Evolutionary conservation across 129 eudicot species (phyloP).

Genomic region (Flaveria trinervia): DNA sequence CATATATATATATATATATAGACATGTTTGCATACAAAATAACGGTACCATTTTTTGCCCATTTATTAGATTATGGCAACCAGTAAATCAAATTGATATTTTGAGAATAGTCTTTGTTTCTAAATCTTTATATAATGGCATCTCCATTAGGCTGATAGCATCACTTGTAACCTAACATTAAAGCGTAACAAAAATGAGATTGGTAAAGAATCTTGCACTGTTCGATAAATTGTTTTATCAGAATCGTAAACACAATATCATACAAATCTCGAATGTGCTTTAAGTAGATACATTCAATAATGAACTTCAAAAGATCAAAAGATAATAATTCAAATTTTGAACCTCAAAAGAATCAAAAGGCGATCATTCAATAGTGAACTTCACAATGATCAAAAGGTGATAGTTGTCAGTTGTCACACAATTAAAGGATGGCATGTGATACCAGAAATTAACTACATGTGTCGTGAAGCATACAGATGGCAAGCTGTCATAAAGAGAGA

Average conservation of each 20-base stretch:
- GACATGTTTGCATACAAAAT: background rate
- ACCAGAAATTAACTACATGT: background rate
- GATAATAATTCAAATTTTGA: background rate
- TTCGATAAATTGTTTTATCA: background rate
- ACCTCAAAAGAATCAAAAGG: background rate
- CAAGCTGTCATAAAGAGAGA: background rate
- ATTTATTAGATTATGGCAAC: background rate
- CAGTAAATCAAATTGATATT: background rate
- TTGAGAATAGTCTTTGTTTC: background rate
- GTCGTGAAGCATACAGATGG: background rate
- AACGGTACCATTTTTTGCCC: background rate
- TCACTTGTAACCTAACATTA: background rate
- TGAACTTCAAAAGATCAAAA: background rate
- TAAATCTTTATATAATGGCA: background rate
- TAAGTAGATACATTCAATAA: conserved; percentile 2
- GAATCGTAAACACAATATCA: background rate
- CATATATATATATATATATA: background rate
- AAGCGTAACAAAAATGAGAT: background rate
- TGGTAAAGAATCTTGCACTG: background rate
- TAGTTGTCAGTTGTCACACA: conserved; percentile 5
- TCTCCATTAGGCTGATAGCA: background rate
- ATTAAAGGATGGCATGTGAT: background rate
- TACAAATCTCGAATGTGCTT: background rate
- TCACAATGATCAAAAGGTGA: background rate
- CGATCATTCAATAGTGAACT: background rate